phyloP scores from a whole-genome alignment of 208 protist species.

The Balamuthia mandrillaris region DNA sequence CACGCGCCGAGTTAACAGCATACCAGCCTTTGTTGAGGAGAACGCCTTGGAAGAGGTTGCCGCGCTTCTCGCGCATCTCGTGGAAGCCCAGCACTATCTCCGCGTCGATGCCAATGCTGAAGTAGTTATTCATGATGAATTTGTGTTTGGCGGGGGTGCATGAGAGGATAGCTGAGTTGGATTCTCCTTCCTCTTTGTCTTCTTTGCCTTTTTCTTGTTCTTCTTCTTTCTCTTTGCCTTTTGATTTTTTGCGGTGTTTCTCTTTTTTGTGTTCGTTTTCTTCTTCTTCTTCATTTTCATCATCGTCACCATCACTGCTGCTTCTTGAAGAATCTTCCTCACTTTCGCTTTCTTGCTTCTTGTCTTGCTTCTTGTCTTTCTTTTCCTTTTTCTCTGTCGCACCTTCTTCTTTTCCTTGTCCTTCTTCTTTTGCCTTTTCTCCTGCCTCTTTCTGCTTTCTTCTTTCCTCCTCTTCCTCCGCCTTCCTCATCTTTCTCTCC shows the following conservation, averaged over 20 bases:
- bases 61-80: slow-evolving; percentile 53
- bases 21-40: slow-evolving; percentile 59
- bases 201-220: neutral
- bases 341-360: neutral
- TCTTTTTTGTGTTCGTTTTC: neutral
- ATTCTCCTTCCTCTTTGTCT: neutral
- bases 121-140: slow-evolving; percentile 68
- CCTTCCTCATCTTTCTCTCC: no score
- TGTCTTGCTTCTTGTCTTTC: neutral
- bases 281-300: neutral
- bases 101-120: slow-evolving; percentile 62
- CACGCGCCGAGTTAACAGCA: no score
- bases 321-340: no score
- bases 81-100: slow-evolving; percentile 68
- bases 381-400: neutral
- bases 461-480: no score
- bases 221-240: neutral
- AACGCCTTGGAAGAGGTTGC: slow-evolving; percentile 54
- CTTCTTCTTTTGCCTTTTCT: neutral
- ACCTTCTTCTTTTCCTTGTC: neutral
- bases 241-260: neutral
- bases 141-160: no score
- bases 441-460: no score
- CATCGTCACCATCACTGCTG: neutral
- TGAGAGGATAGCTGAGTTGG: no score